Percentiles rank a stretch among this genome's conserved stretches.
These are phyloP conservation scores for Sporothrix brasiliensis DNA, from an alignment of 2,329 filamentous ascomycete genomes.

Conservation along the genomic window DNA sequence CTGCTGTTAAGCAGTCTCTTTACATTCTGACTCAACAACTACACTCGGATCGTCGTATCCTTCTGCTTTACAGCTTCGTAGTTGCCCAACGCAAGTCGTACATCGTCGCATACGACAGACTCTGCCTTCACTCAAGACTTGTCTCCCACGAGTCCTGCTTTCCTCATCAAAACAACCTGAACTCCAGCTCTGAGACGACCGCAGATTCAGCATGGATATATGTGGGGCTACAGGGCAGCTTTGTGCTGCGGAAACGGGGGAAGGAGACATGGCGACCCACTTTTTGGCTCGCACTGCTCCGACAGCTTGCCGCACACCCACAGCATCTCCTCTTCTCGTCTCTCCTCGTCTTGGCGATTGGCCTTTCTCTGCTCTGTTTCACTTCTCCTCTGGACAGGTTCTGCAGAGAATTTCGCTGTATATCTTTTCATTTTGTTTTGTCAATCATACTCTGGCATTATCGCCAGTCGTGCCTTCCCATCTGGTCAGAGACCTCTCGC, in stretches of 20 bases:
- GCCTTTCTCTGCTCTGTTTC: conserved; percentile 8
- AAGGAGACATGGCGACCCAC: conserved; percentile 26
- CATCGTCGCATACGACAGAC: too few species aligned
- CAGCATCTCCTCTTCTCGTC: neutral
- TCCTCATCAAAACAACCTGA: neutral
- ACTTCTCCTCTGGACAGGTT: neutral
- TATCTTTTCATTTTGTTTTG: neutral
- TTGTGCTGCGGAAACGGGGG: conserved; percentile 22
- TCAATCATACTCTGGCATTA: too few species aligned
- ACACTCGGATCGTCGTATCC: too few species aligned
- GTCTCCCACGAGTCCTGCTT: neutral
- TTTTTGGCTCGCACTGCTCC: neutral
- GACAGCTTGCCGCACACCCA: conserved; percentile 17
- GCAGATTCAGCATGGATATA: conserved; percentile 3
- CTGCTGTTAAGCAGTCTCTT: too few species aligned
- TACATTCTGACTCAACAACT: too few species aligned
- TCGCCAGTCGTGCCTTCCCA: neutral
- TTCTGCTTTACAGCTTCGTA: too few species aligned
- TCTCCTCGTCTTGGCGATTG: neutral
- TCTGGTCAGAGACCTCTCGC: neutral
- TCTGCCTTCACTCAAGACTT: too few species aligned
- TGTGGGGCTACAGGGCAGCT: conserved; percentile 7
- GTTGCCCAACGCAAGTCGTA: too few species aligned
- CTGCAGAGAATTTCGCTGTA: neutral
- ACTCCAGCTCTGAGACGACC: neutral